Evolutionary conservation across 371 early-diverging fungal species (phyloP).

Genomic region (Chytridiales sp.): DNA sequence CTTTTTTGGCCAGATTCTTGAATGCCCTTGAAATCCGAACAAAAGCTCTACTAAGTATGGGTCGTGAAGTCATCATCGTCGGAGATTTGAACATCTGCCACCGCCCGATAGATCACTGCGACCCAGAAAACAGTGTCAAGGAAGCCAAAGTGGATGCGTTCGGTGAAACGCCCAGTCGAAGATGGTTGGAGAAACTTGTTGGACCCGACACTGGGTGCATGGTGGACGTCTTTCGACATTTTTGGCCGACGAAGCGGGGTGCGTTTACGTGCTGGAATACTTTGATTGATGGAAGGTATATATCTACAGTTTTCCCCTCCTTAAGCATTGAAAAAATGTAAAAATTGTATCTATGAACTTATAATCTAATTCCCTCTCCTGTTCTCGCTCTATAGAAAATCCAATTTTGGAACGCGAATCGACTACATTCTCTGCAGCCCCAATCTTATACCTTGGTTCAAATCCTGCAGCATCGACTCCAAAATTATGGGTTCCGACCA

Average conservation of each 20-base stretch:
- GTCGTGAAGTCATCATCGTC: conserved; percentile 66
- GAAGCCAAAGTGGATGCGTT: conserved; percentile 61
- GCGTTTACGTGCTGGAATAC: conserved; percentile 78
- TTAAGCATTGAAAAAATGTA: background rate
- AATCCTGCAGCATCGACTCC: conserved; percentile 58
- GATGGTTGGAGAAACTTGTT: conserved; percentile 61
- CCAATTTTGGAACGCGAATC: conserved; percentile 63
- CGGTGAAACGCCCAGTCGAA: conserved; percentile 62
- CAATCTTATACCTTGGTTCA: conserved; percentile 58
- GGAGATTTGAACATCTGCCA: conserved; percentile 85
- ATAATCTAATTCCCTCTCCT: background rate
- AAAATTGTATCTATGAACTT: conserved; percentile 10
- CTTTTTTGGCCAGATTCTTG: conserved; percentile 52
- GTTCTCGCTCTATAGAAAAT: conserved; percentile 9
- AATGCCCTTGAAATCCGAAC: conserved; percentile 55
- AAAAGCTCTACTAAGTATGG: conserved; percentile 48
- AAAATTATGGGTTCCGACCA: conserved; percentile 85
- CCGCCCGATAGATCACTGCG: conserved; percentile 74
- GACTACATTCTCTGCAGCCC: conserved; percentile 75
- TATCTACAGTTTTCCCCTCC: no score
- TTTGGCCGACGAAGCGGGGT: conserved; percentile 32
- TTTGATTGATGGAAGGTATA: conserved; percentile 63
- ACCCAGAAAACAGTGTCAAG: conserved; percentile 50
- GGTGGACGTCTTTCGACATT: conserved; percentile 50
- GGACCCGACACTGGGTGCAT: conserved; percentile 10